Evolutionary conservation across 169 alveolate genomes (phyloP).

Genomic region (Eimeria acervulina): DNA sequence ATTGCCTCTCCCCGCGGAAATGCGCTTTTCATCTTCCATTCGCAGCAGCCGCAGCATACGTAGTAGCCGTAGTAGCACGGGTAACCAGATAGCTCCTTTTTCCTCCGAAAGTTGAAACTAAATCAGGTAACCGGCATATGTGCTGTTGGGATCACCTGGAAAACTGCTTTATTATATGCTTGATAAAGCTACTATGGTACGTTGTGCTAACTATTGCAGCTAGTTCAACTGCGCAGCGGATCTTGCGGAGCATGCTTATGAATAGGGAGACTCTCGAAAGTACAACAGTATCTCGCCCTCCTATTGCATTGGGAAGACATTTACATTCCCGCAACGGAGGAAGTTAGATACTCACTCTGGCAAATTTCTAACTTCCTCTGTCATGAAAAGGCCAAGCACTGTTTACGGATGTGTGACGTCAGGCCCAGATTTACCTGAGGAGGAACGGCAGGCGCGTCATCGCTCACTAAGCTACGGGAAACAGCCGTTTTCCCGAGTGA

Average conservation of each 20-base stretch:
- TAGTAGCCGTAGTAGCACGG: constrained; percentile 54
- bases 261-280: constrained; percentile 36
- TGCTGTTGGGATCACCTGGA: not conserved
- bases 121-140: not conserved
- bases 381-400: not conserved
- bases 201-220: constrained; percentile 24
- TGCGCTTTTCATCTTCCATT: not conserved
- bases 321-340: not conserved
- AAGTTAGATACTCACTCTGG: not conserved
- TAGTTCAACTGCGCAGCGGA: constrained; percentile 51
- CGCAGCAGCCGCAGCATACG: constrained; percentile 70
- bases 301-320: not conserved
- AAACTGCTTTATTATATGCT: not conserved
- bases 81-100: not conserved
- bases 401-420: not conserved
- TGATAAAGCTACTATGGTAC: constrained; percentile 15
- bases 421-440: not conserved
- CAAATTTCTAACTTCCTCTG: not conserved
- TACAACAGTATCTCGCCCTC: not conserved
- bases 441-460: constrained; percentile 37
- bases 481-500: constrained; percentile 46
- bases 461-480: constrained; percentile 54
- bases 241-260: constrained; percentile 44
- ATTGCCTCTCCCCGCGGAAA: constrained; percentile 35
- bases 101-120: not conserved